A percentile compares a stretch with the other conserved stretches of the same genome.
Conservation (phyloP, 345 rosid genomes). For the Eucalyptus curtisii region DNA sequence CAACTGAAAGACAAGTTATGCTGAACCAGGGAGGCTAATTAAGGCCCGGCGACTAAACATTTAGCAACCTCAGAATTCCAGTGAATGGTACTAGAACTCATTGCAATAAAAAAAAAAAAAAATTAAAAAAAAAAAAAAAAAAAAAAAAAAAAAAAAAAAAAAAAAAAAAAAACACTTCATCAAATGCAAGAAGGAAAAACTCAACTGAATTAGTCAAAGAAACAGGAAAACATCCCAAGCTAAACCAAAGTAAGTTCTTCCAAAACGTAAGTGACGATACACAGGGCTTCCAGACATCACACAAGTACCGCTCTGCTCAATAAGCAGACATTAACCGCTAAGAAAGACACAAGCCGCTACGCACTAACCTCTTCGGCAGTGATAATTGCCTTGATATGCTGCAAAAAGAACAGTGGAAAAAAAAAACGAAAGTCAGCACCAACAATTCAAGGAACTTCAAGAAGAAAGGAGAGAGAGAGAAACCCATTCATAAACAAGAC, state of each 20-base stretch:
- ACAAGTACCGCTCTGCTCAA: not conserved
- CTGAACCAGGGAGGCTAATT: not conserved
- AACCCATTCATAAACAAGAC: not conserved
- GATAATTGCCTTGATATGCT: constrained; percentile 97
- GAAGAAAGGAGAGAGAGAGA: not conserved
- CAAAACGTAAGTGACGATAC: not conserved
- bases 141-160: too few species aligned
- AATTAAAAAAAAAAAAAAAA: too few species aligned
- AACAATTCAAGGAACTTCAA: not conserved
- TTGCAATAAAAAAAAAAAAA: not conserved
- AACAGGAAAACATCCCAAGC: not conserved
- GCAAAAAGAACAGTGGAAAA: not conserved
- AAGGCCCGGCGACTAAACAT: not conserved
- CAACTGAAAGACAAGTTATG: not conserved
- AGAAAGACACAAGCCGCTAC: not conserved
- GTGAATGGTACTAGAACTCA: not conserved
- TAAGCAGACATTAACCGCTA: not conserved
- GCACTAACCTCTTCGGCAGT: constrained; percentile 83
- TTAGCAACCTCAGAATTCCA: not conserved
- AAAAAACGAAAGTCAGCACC: not conserved
- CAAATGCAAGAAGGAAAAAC: not conserved
- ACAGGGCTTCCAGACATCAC: not conserved
- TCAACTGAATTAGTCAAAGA: not conserved
- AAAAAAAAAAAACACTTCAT: not conserved
- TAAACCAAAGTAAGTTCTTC: not conserved